These are phyloP conservation scores for Euphrasia confusa DNA, from an alignment of 257 asterid species.

Conservation along the genomic window DNA sequence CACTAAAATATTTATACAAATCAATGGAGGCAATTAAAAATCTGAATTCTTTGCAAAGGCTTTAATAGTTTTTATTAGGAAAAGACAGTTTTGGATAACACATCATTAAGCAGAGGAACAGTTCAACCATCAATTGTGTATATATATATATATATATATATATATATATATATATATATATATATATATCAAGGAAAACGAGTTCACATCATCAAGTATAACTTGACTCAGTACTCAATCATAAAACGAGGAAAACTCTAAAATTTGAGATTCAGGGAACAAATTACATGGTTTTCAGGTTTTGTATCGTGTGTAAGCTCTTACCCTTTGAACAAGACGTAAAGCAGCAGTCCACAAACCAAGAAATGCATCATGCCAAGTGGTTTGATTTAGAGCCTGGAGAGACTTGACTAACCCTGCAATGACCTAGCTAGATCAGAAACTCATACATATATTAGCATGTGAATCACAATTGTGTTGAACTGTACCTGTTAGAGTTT, in stretches of 20 bases:
- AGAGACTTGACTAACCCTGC: conserved; percentile 88
- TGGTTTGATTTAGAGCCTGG: conserved; percentile 71
- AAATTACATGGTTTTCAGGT: background rate
- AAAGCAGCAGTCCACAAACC: conserved; percentile 78
- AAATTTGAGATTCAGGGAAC: conserved; percentile 1
- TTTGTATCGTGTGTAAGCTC: conserved; percentile 24
- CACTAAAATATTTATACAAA: too few species aligned
- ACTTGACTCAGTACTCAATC: background rate
- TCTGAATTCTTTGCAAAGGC: too few species aligned
- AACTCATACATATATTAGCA: conserved; percentile 17
- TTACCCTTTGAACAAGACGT: conserved; percentile 93
- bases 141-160: background rate
- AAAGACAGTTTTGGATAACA: too few species aligned
- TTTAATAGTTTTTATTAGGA: too few species aligned
- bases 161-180: too few species aligned
- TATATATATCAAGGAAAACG: conserved; percentile 13
- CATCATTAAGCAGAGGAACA: background rate
- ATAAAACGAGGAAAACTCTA: too few species aligned
- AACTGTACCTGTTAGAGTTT: conserved; percentile 64
- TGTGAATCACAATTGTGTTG: conserved; percentile 4
- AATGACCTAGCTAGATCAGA: conserved; percentile 24
- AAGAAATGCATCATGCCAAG: conserved; percentile 42
- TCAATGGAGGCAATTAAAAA: too few species aligned
- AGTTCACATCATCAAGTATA: conserved; percentile 11
- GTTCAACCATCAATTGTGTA: conserved; percentile 1